phyloP scores from a whole-genome alignment of 2,329 filamentous ascomycete genomes.

The Hymenoscyphus fructigenus region DNA sequence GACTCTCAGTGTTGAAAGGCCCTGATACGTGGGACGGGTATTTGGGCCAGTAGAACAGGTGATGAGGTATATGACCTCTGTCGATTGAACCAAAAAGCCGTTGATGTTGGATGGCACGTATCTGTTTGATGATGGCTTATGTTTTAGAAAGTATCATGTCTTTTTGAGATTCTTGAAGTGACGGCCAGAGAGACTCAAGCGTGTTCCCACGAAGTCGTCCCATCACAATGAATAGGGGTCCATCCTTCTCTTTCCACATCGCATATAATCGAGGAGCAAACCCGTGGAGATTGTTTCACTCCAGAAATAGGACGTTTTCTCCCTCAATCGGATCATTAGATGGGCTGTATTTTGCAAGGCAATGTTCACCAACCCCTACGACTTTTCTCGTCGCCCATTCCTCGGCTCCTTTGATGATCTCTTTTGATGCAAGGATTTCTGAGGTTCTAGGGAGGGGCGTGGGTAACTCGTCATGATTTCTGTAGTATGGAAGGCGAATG shows the following conservation, averaged over 20 bases:
- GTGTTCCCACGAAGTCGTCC: slow-evolving; percentile 14
- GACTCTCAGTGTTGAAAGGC: neutral
- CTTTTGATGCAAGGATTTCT: too few relatives aligned
- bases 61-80: slow-evolving; percentile 16
- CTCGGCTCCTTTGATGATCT: slow-evolving; percentile 10
- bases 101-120: slow-evolving; percentile 12
- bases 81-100: slow-evolving; percentile 19
- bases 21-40: too few relatives aligned
- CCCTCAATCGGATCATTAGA: slow-evolving; percentile 17
- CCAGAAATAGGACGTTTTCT: slow-evolving; percentile 20
- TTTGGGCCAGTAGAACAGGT: slow-evolving; percentile 20
- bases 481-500: too few relatives aligned
- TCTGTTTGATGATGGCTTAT: neutral
- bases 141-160: slow-evolving; percentile 10
- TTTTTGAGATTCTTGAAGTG: slow-evolving; percentile 14
- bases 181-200: slow-evolving; percentile 17
- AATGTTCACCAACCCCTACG: neutral
- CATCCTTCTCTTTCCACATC: slow-evolving; percentile 19
- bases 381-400: slow-evolving; percentile 8
- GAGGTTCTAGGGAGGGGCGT: too few relatives aligned
- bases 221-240: slow-evolving; percentile 17
- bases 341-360: slow-evolving; percentile 19
- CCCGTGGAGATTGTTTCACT: slow-evolving; percentile 9
- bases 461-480: too few relatives aligned
- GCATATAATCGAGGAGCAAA: slow-evolving; percentile 21